phyloP scores from a whole-genome alignment of 2,329 filamentous ascomycete species.

The Fusarium sp. region DNA sequence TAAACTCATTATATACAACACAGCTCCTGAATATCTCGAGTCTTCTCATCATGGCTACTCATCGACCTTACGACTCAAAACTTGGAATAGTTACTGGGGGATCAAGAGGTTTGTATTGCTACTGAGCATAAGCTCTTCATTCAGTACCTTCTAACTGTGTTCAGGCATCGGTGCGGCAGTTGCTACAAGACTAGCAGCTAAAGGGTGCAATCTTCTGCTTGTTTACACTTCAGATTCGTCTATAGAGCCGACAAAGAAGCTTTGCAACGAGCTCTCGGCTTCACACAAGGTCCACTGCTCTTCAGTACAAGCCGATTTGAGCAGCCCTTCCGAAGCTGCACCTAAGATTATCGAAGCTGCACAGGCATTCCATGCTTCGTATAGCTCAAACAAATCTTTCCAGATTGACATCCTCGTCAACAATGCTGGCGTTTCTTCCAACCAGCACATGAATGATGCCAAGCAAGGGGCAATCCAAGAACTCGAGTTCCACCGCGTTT shows the following conservation, averaged over 20 bases:
- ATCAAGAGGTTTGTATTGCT: slow-evolving; percentile 48
- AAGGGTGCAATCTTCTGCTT: slow-evolving; percentile 70
- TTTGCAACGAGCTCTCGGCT: slow-evolving; percentile 61
- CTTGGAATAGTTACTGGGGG: slow-evolving; percentile 53
- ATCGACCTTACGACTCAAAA: slow-evolving; percentile 50
- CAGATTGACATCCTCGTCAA: slow-evolving; percentile 85
- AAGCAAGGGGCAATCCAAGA: slow-evolving; percentile 65
- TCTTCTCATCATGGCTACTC: slow-evolving; percentile 32
- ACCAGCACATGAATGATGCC: slow-evolving; percentile 70
- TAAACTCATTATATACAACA: not conserved
- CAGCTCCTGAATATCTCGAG: not conserved
- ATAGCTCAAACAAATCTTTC: slow-evolving; percentile 41
- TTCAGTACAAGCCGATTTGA: slow-evolving; percentile 50
- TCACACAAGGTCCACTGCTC: slow-evolving; percentile 55
- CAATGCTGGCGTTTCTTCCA: slow-evolving; percentile 80
- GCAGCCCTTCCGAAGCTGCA: slow-evolving; percentile 43
- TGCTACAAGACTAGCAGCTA: slow-evolving; percentile 67
- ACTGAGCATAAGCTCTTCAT: not conserved
- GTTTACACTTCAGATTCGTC: slow-evolving; percentile 71
- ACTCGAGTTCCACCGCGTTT: slow-evolving; percentile 77
- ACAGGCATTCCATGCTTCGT: slow-evolving; percentile 44
- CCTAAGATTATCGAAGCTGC: slow-evolving; percentile 50
- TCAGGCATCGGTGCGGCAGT: slow-evolving; percentile 70
- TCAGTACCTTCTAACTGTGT: slow-evolving; percentile 8
- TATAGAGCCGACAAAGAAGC: slow-evolving; percentile 58